Evolutionary conservation across 2,329 filamentous ascomycete genomes (phyloP), one percentile per base, ranked within the genome.

Genomic region (Atkinsonella hypoxylon): DNA sequence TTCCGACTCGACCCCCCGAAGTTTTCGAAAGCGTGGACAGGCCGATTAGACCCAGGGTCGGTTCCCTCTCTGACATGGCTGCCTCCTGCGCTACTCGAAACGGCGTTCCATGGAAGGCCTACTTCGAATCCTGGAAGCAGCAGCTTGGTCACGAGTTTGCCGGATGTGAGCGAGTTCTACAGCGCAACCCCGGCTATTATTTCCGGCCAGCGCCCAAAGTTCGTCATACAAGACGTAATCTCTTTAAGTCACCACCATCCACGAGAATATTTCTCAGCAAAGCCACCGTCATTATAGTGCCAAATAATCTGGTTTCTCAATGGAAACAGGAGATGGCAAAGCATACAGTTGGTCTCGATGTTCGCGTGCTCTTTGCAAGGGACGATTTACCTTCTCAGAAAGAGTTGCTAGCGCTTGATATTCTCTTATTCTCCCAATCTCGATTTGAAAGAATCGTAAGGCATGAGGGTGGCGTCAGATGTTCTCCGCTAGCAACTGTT

Each of bases 321-420:
- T 96, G 91, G 91, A 71, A 78, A 49, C 75, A 81, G 11, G 89
- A 96, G 60, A 89, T 96, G 11, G 64, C 71, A 2, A 89, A 89
- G 59, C 91, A 96, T 60, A 85, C 89, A 0, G 69, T 67, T 3
- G 76, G 77, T 0, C 68, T 96, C 0, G 77, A 75, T 10, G 74
- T 89, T 0, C 69, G 93, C 0, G 69, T 83, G 0, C 66, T 94
- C 34, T 74, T 79, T 20, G 71, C 74, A 9, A 69, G 69, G 4
- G 70, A 74, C 20, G 55, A 64, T 2, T 70, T 89, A 0, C 88
- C 88, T 0, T 55, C 70, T 1, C 68, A 74, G 0, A 66, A 75
- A 0, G 71, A 79, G 3, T 70, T 97, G 0, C 62, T 83, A 13
- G 65, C 74, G 0, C 87, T 82, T 58, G 89, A 96, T 59, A 70